Conservation (phyloP, 441 rosid species). For the Lepidium campestre region DNA sequence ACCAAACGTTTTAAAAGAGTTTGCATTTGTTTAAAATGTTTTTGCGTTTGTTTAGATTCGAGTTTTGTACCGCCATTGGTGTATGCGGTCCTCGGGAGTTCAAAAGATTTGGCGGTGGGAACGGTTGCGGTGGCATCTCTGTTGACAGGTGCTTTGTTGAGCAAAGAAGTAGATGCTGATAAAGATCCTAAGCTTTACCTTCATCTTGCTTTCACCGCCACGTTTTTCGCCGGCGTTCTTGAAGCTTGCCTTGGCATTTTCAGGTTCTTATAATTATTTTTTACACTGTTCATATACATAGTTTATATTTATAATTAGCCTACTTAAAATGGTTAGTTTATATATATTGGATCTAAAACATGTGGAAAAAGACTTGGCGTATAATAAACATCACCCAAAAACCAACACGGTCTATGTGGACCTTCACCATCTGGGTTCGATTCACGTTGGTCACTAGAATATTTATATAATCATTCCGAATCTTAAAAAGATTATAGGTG, state of each 20-base stretch:
- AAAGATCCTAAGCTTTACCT: conserved; percentile 75
- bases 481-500: too few species aligned
- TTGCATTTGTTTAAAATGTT: background rate
- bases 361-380: background rate
- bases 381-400: background rate
- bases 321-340: background rate
- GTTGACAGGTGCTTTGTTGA: conserved; percentile 67
- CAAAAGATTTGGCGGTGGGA: conserved; percentile 88
- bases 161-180: conserved; percentile 55
- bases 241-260: conserved; percentile 81
- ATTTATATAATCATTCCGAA: too few species aligned
- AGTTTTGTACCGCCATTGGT: conserved; percentile 87
- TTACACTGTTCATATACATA: background rate
- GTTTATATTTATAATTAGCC: background rate
- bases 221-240: conserved; percentile 79
- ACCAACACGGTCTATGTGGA: too few species aligned
- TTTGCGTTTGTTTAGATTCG: conserved; percentile 48
- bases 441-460: too few species aligned
- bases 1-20: background rate
- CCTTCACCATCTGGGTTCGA: too few species aligned
- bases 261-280: conserved; percentile 35
- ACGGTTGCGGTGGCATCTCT: conserved; percentile 87
- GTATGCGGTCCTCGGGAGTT: conserved; percentile 92
- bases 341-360: background rate
- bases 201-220: conserved; percentile 90